A percentile compares a stretch with the other conserved stretches of the same genome.
Conservation (phyloP, 2,329 filamentous ascomycete species). For the Claviceps pazoutovae region DNA sequence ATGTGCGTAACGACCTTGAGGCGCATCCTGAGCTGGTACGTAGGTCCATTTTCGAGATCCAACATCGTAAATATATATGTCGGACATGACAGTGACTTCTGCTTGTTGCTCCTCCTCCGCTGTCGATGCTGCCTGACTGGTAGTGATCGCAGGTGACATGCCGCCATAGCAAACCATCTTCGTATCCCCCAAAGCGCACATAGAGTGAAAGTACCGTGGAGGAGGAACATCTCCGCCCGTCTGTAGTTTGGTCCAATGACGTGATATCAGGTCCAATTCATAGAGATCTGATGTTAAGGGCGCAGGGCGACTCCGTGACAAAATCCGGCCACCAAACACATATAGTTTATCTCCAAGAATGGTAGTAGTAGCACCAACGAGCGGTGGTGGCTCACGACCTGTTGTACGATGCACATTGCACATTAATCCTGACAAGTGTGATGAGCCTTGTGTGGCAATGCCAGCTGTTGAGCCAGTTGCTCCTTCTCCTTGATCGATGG, state of each 20-base stretch:
- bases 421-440: slow-evolving; percentile 52
- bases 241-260: slow-evolving; percentile 88
- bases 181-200: slow-evolving; percentile 83
- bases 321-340: slow-evolving; percentile 81
- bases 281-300: slow-evolving; percentile 83
- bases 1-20: slow-evolving; percentile 90
- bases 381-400: slow-evolving; percentile 74
- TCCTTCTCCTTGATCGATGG: slow-evolving; percentile 23
- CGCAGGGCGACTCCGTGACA: slow-evolving; percentile 67
- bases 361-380: slow-evolving; percentile 91
- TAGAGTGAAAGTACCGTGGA: slow-evolving; percentile 91
- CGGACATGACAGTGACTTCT: slow-evolving; percentile 93
- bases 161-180: slow-evolving; percentile 97
- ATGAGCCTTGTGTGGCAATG: slow-evolving; percentile 33
- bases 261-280: slow-evolving; percentile 77
- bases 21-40: slow-evolving; percentile 64
- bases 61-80: slow-evolving; percentile 91
- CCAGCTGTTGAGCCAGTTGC: slow-evolving; percentile 15
- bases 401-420: slow-evolving; percentile 73
- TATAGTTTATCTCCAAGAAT: slow-evolving; percentile 92
- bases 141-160: slow-evolving; percentile 62
- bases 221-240: slow-evolving; percentile 74
- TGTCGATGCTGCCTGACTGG: slow-evolving; percentile 30
- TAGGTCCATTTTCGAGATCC: slow-evolving; percentile 72
- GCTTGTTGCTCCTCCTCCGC: slow-evolving; percentile 40